Percentiles rank a stretch among this genome's conserved stretches.
Evolutionary conservation across 1,284 basidiomycete genomes (phyloP).

Genomic region (Ustilago lituana): DNA sequence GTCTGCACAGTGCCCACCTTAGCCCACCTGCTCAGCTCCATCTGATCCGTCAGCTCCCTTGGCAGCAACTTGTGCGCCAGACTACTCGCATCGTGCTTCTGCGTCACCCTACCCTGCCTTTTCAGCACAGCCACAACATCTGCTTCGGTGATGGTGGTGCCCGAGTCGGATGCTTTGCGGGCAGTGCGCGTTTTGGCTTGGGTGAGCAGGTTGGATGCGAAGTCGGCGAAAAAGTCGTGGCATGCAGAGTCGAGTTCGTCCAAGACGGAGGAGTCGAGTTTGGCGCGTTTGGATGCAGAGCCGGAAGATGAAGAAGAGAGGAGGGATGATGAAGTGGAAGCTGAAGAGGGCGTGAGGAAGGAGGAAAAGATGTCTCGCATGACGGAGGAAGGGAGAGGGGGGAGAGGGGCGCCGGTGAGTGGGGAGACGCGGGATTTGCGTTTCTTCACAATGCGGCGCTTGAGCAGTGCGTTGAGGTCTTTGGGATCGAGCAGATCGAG

Average conservation of each 20-base stretch:
- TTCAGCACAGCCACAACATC: constrained; percentile 42
- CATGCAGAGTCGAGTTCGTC: constrained; percentile 37
- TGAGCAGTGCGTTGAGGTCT: constrained; percentile 45
- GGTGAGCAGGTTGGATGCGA: constrained; percentile 16
- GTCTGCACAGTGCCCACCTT: constrained; percentile 38
- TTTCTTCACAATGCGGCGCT: constrained; percentile 42
- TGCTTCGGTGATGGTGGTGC: constrained; percentile 27
- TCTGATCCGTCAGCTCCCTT: constrained; percentile 45
- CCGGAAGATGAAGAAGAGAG: constrained; percentile 4
- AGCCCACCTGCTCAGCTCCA: constrained; percentile 41
- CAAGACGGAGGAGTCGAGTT: constrained; percentile 30
- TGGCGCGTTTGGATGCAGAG: constrained; percentile 13
- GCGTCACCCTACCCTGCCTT: constrained; percentile 42
- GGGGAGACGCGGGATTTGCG: constrained; percentile 39
- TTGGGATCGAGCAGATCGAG: constrained; percentile 40
- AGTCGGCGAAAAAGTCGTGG: constrained; percentile 43
- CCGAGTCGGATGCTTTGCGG: not conserved
- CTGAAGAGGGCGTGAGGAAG: constrained; percentile 26
- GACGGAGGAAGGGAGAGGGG: constrained; percentile 34
- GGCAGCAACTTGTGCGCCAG: constrained; percentile 39
- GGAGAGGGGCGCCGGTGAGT: constrained; percentile 20
- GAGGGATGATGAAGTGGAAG: constrained; percentile 6
- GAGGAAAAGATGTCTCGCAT: constrained; percentile 42
- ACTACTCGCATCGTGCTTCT: constrained; percentile 24
- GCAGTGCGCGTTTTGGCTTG: constrained; percentile 20